These are phyloP conservation scores for Solanum ahanhuiri DNA, from an alignment of 257 asterid species.

Conservation along the genomic window DNA sequence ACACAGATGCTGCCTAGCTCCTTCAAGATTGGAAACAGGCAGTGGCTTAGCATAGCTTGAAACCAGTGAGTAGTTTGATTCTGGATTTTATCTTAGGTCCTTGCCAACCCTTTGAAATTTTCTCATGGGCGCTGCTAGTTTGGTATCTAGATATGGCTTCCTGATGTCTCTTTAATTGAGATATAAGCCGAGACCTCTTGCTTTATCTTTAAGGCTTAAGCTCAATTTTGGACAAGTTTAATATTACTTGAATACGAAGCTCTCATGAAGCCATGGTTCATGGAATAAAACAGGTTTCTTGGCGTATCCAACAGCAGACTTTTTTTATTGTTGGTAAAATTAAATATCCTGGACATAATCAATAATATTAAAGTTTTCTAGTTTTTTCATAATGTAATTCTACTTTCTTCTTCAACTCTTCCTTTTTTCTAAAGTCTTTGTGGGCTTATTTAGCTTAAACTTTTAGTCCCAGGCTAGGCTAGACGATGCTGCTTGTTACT, in stretches of 20 bases:
- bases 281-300: background rate
- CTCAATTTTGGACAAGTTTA: background rate
- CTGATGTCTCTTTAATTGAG: background rate
- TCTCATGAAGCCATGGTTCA: background rate
- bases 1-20: background rate
- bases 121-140: background rate
- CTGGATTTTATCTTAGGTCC: background rate
- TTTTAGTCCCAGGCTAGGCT: background rate
- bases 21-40: background rate
- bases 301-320: background rate
- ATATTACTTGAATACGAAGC: background rate
- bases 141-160: background rate
- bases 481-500: background rate
- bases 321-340: background rate
- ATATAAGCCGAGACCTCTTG: background rate
- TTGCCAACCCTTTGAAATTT: background rate
- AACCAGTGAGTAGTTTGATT: background rate
- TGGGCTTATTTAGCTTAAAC: background rate
- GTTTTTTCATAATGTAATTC: background rate
- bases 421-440: background rate
- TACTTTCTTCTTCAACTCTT: background rate
- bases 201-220: background rate
- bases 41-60: background rate
- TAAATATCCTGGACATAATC: background rate
- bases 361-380: background rate